Base-by-base conservation (phyloP, 306 rosid species). In the Citrullus colocynthis region DNA sequence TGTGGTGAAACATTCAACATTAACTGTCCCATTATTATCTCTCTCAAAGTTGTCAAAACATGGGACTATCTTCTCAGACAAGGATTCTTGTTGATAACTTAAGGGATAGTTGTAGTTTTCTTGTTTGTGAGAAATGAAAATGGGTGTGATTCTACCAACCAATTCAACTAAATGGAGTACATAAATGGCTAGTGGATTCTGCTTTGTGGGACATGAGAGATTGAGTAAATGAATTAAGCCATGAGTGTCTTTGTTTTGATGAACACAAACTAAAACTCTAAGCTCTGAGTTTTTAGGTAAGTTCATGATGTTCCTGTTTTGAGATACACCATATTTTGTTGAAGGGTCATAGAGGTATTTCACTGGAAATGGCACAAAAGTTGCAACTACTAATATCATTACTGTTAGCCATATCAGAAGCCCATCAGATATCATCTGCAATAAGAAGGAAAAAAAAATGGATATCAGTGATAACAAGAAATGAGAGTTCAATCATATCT, bases 101-200 rank as follows among this genome's bases (percentile, higher is more conserved):
- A 17, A 18, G 11, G 59, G 59, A 55, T 55, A 6, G 59, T 2
- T 55, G 59, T 16, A 2, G 3, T 49, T 81, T 6, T 84, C 85
- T 63, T 81, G 70, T 4, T 84, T 76, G 78, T 91, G 94, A 48
- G 82, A 78, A 16, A 76, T 83, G 85, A 91, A 89, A 7, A 88
- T 5, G 0, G 94, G 92, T 11, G 91, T 20, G 63, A 87, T 85
- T 62, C 91, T 78, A 16, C 97, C 94, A 0, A 87, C 73, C 5
- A 91, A 84, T 52, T 91, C 88, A 3, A 83, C 83, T 7, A 89
- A 91, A 62, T 89, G 94, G 3, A 91, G 86, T 1, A 81, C 88
- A 13, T 77, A 79, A 20, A 81, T 67, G 10, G 56, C 56, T 0
- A 89, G 17, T 0, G 89, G 92, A 12, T 80, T 76, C 2, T 91